Conservation (phyloP, 2,329 filamentous ascomycete genomes). For the Alternaria longipes region DNA sequence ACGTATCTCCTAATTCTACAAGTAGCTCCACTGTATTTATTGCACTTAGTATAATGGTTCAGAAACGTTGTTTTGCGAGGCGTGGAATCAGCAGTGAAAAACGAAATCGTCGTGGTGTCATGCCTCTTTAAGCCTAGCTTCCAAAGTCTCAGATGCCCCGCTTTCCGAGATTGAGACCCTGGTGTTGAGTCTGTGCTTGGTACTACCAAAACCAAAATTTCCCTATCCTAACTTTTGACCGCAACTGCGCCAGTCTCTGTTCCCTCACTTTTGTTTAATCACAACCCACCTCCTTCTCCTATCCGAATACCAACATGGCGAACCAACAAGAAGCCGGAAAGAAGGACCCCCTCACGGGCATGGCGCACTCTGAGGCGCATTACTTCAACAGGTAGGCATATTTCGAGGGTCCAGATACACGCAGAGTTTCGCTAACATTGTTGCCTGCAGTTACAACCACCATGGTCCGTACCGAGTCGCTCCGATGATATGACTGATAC, state of each 20-base stretch:
- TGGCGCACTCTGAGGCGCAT: constrained; percentile 96
- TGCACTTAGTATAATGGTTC: constrained; percentile 1
- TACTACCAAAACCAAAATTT: constrained; percentile 42
- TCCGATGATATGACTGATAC: constrained; percentile 45
- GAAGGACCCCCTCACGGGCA: constrained; percentile 64
- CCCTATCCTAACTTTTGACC: constrained; percentile 28
- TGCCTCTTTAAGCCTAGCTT: constrained; percentile 11
- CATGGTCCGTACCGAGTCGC: constrained; percentile 73
- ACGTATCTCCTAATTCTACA: not conserved
- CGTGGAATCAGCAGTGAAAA: constrained; percentile 5
- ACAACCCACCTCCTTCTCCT: constrained; percentile 9
- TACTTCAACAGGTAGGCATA: constrained; percentile 91
- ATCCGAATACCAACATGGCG: constrained; percentile 31
- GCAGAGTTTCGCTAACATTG: constrained; percentile 49
- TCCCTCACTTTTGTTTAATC: constrained; percentile 12
- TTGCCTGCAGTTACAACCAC: constrained; percentile 83
- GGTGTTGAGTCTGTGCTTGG: constrained; percentile 27
- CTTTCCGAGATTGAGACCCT: constrained; percentile 15
- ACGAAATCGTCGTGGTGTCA: constrained; percentile 11
- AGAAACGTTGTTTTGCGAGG: constrained; percentile 1
- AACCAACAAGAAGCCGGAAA: constrained; percentile 37
- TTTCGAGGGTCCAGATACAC: constrained; percentile 29
- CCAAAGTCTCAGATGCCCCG: constrained; percentile 16
- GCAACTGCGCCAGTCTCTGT: constrained; percentile 23
- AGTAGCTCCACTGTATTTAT: constrained; percentile 4